Percentiles rank a stretch among this genome's conserved stretches.
These are phyloP conservation scores for Auricularia sp. DNA, from an alignment of 768 basidiomycete genomes.

Conservation along the genomic window DNA sequence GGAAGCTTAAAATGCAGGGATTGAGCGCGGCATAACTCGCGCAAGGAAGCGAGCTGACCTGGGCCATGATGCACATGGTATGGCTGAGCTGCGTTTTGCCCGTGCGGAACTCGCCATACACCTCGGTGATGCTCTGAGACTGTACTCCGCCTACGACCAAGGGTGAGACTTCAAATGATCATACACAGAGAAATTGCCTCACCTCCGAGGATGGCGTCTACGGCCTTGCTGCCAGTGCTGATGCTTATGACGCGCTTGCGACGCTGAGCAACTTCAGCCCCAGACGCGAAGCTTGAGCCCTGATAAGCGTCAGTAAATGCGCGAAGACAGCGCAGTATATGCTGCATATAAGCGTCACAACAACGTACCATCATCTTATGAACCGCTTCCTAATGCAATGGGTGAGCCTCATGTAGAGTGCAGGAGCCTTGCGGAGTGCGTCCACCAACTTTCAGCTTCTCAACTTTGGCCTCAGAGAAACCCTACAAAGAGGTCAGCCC, in stretches of 20 bases:
- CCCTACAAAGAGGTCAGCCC: conserved; percentile 40
- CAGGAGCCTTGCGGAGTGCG: background rate
- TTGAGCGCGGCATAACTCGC: background rate
- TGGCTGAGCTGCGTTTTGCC: conserved; percentile 95
- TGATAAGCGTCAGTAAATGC: conserved; percentile 18
- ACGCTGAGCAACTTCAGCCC: conserved; percentile 81
- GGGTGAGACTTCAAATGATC: background rate
- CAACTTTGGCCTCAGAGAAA: conserved; percentile 93
- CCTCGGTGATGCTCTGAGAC: conserved; percentile 93
- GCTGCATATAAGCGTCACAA: background rate
- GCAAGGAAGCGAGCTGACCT: conserved; percentile 18
- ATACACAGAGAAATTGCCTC: conserved; percentile 10
- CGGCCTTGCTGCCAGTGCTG: conserved; percentile 87
- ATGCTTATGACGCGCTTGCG: conserved; percentile 71
- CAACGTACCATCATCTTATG: conserved; percentile 65
- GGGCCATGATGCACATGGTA: conserved; percentile 85
- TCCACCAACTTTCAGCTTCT: conserved; percentile 75
- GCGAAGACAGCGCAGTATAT: background rate
- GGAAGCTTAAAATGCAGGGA: conserved; percentile 37
- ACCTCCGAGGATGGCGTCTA: conserved; percentile 86
- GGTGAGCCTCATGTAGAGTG: background rate
- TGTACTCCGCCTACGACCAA: conserved; percentile 43
- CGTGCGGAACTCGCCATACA: conserved; percentile 93
- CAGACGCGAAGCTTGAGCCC: conserved; percentile 89
- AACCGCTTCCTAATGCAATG: conserved; percentile 61